Percentiles rank a stretch among this genome's conserved stretches.
These are phyloP conservation scores for Helichrysum umbraculigerum DNA, from an alignment of 129 eudicot species.

Conservation along the genomic window DNA sequence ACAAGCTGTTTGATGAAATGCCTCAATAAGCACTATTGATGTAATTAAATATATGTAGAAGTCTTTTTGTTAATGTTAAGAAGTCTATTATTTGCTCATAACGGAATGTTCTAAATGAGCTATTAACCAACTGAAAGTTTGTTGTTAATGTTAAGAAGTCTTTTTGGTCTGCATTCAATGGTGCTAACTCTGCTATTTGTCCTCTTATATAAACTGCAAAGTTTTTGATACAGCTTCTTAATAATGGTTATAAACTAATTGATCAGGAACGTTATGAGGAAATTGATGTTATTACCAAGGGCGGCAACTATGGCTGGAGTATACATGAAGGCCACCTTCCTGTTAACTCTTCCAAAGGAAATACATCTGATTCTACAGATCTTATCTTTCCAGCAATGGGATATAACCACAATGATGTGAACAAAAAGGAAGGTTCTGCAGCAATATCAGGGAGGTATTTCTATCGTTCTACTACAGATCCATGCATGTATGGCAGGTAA, in stretches of 20 bases:
- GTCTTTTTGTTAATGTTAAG: too few species aligned
- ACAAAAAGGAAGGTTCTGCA: constrained; percentile 76
- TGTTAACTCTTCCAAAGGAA: constrained; percentile 34
- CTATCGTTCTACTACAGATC: constrained; percentile 84
- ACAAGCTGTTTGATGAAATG: too few species aligned
- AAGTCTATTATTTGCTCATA: too few species aligned
- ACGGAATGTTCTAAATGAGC: too few species aligned
- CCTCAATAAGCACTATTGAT: too few species aligned
- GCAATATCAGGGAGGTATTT: constrained; percentile 78
- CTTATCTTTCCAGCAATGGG: constrained; percentile 73
- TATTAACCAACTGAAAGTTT: too few species aligned
- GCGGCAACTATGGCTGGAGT: constrained; percentile 92
- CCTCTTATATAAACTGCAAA: too few species aligned
- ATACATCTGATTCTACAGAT: constrained; percentile 39
- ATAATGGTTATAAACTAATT: constrained; percentile 15
- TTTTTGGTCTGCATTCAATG: too few species aligned
- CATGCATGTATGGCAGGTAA: constrained; percentile 88
- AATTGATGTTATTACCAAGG: constrained; percentile 79
- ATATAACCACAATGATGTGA: constrained; percentile 62
- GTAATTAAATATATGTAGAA: too few species aligned
- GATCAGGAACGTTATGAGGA: constrained; percentile 80
- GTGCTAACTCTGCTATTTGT: too few species aligned
- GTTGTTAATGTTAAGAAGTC: too few species aligned
- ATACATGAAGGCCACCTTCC: constrained; percentile 66
- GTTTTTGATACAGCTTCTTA: too few species aligned